Percentiles rank a stretch among this genome's conserved stretches.
Evolutionary conservation across 2,329 filamentous ascomycete genomes (phyloP).

Genomic region (Fusarium goolgardi): DNA sequence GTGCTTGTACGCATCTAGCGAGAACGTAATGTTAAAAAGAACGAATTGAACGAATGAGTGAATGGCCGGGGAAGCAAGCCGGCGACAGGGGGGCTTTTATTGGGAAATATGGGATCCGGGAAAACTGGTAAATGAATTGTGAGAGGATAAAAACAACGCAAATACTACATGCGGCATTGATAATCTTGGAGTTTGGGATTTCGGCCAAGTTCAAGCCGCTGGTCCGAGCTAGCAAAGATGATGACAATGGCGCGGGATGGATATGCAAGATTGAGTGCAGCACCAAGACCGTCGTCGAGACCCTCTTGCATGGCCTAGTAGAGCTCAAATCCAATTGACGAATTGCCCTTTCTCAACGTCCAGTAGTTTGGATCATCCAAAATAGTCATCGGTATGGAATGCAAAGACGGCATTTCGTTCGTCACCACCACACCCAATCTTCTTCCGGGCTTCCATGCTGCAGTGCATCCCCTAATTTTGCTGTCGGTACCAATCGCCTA

Average conservation of each 20-base stretch:
- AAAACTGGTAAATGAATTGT: conserved; percentile 33
- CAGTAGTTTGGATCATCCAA: conserved; percentile 4
- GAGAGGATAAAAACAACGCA: conserved; percentile 27
- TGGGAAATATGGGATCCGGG: conserved; percentile 30
- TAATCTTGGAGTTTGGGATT: conserved; percentile 8
- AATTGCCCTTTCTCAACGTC: neutral
- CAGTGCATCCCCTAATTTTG: conserved; percentile 27
- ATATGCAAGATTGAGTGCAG: conserved; percentile 41
- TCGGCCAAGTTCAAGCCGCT: conserved; percentile 16
- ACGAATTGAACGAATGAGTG: conserved; percentile 15
- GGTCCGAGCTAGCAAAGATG: conserved; percentile 16
- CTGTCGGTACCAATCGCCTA: conserved; percentile 14
- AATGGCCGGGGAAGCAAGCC: conserved; percentile 36
- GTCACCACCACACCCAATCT: conserved; percentile 6
- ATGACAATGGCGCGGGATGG: conserved; percentile 32
- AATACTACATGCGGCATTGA: conserved; percentile 15
- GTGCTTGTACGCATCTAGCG: conserved; percentile 13
- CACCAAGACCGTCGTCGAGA: conserved; percentile 5
- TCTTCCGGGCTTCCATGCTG: conserved; percentile 31
- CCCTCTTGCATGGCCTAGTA: conserved; percentile 9
- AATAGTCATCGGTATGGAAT: conserved; percentile 16
- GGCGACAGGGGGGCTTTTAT: conserved; percentile 34
- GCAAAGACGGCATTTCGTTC: conserved; percentile 4
- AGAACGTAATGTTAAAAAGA: conserved; percentile 18
- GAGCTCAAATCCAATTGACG: conserved; percentile 2